Percentiles rank a stretch among this genome's conserved stretches.
Conservation (phyloP, 129 eudicot genomes). For the Silybum marianum region DNA sequence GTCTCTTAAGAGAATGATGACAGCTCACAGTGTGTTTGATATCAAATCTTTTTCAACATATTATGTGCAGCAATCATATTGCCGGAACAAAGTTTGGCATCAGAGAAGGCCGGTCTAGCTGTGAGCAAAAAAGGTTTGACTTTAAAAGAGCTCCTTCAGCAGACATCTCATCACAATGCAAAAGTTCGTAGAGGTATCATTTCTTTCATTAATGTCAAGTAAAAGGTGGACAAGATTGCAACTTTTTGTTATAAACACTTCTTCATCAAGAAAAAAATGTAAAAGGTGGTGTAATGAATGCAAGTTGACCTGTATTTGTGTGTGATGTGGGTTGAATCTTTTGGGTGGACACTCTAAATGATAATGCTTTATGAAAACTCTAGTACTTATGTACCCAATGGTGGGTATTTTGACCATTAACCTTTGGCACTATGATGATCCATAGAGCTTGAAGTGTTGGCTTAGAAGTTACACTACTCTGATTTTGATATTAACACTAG, state of each 20-base stretch:
- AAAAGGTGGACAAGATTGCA: not conserved
- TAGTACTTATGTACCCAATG: not conserved
- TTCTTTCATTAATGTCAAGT: not conserved
- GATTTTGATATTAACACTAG: slow-evolving; percentile 14
- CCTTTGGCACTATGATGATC: not conserved
- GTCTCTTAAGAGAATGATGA: not conserved
- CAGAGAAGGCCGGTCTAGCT: slow-evolving; percentile 83
- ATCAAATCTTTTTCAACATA: not conserved
- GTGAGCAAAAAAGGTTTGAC: slow-evolving; percentile 91
- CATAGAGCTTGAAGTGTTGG: slow-evolving; percentile 6
- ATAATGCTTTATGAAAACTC: not conserved
- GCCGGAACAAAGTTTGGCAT: slow-evolving; percentile 92
- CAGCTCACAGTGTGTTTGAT: not conserved
- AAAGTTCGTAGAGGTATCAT: slow-evolving; percentile 84
- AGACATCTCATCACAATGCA: slow-evolving; percentile 85
- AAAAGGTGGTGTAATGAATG: not conserved
- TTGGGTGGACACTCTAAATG: not conserved
- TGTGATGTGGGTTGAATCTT: not conserved
- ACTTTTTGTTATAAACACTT: not conserved
- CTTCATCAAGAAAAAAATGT: not conserved
- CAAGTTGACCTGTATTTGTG: not conserved
- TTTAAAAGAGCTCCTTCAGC: slow-evolving; percentile 89
- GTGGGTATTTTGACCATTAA: not conserved
- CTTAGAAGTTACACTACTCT: not conserved
- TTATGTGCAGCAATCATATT: slow-evolving; percentile 68